Evolutionary conservation across 805 yeast species (phyloP), one percentile per base, ranked within the genome.

Genomic region (Spathaspora arborariae): DNA sequence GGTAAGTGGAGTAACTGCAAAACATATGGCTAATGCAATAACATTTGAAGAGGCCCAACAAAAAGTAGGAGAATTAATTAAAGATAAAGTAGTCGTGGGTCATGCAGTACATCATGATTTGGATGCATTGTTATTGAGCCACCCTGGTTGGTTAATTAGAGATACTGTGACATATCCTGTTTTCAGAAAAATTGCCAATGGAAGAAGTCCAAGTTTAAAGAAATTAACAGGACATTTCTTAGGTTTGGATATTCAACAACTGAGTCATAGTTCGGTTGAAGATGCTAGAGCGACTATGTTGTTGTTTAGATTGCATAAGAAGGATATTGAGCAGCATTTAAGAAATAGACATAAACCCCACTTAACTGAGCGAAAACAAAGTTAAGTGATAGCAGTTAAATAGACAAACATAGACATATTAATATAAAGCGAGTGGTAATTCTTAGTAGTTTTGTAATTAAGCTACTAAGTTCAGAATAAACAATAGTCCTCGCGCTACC

Each of bases 271-370:
- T 3, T 88, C 96, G 0, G 88, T 90, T 1, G 96, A 88, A 59
- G 97, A 90, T 68, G 96, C 97, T 0, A 79, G 80, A 57, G 91
- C 91, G 1, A 82, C 96, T 0, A 91, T 90, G 96, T 62, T 83
- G 49, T 64, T 90, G n/a, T 90, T 81, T 58, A 76, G 86, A 50
- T 58, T 77, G 44, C 76, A 79, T 51, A 83, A 79, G 58, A 71
- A 68, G 45, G 88, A 79, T 45, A 83, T 87, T 57, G 94, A 84
- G 53, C 67, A 65, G 34, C 46, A 46, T 21, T 18, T 37, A 38
- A 42, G 45, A 30, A 44, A 49, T 24, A 45, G 45, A 19, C 30
- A 37, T 37, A 37, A 15, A 37, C n/a, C n/a, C n/a, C n/a, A n/a
- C n/a, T n/a, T n/a, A n/a, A n/a, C n/a, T n/a, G n/a, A n/a, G n/a